Base-by-base conservation (phyloP, 2,329 filamentous ascomycete genomes). In the Neodidymelliopsis sp. region DNA sequence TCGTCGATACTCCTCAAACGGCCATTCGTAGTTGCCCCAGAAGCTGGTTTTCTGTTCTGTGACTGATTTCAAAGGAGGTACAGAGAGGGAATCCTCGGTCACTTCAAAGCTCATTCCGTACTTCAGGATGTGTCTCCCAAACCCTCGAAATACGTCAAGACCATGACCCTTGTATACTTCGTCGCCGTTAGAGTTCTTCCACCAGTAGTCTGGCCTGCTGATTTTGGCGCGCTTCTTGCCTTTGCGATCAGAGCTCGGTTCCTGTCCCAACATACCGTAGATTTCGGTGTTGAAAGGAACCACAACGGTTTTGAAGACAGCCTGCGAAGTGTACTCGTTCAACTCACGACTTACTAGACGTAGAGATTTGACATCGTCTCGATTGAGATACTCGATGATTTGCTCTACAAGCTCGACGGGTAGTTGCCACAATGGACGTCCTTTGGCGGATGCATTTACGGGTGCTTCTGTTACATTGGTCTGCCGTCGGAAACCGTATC, bases 21-120 rank as follows among this genome's bases (percentile, higher is more conserved):
- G 85, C 86, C 86, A 89, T 37, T 81, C 77, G 60, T 87, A 89
- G 5, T 78, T 75, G 4, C 86, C 86, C 81, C 85, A 88, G 57
- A 85, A 86, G 27, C 82, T 77, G 3, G 77, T 74, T 22, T 84
- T 72, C 18, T 77, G 75, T 54, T 84, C 76, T 24, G 84, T 81
- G 6, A 77, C 72, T 4, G 75, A 74, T 60, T 88, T 87, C n/a
- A 76, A 60, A 1, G 82, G 83, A 6, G 85, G 83, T 18, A 75
- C 64, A 4, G 71, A 63, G 4, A 81, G 69, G 5, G 74, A 72
- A 16, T 72, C 68, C 62, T 87, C 82, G 45, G 82, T 80, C n/a
- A 89, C 77, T 60, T 89, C 86, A 53, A 89, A 84, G 18, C 84
- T 84, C 64, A 90, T 81, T 4, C 84, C 87, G 60, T 87, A 88